Conservation (phyloP, 2,329 filamentous ascomycete genomes). For the Neonectria hederae region DNA sequence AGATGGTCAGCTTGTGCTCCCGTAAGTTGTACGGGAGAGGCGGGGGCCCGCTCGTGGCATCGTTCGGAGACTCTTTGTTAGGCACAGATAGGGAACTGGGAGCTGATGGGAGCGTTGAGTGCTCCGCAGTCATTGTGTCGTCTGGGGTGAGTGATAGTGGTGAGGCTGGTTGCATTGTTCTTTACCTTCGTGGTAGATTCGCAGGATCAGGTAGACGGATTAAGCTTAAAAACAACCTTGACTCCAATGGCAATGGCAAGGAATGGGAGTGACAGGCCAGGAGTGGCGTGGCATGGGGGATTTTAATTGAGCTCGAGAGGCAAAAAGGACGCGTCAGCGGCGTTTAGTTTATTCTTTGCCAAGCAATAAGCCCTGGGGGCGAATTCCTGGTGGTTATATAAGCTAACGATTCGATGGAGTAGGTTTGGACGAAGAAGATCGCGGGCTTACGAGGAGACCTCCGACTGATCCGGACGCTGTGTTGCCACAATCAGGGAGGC, state of each 20-base stretch:
- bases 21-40: slow-evolving; percentile 37
- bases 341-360: not conserved
- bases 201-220: not conserved
- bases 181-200: not conserved
- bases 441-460: not conserved
- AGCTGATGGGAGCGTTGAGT: not conserved
- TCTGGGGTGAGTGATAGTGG: not conserved
- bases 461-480: not conserved
- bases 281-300: not conserved
- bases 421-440: not conserved
- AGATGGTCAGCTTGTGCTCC: slow-evolving; percentile 38
- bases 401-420: not conserved
- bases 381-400: not conserved
- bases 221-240: not conserved
- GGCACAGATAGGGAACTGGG: not conserved
- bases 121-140: not conserved
- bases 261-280: not conserved
- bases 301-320: not conserved
- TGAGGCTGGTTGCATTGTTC: not conserved
- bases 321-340: not conserved
- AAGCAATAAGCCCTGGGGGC: not conserved
- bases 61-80: not conserved
- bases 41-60: not conserved
- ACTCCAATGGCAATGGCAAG: not conserved
- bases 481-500: not conserved